Evolutionary conservation across 805 yeast genomes (phyloP).

Genomic region (Lachancea waltii): DNA sequence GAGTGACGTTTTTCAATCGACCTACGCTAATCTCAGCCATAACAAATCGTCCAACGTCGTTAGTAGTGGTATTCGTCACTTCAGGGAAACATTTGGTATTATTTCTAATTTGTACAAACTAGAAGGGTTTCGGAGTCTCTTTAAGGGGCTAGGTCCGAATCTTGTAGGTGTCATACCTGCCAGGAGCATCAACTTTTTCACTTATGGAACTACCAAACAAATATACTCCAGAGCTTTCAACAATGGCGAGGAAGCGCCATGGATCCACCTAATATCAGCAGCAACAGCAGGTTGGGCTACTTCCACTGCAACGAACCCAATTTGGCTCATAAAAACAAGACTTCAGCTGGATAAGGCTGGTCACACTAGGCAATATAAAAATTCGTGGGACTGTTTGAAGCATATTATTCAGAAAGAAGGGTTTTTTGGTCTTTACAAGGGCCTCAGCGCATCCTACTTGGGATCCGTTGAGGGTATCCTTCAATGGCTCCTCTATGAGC

Average conservation of each 20-base stretch:
- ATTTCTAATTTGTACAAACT: slow-evolving; percentile 56
- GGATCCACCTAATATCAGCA: slow-evolving; percentile 83
- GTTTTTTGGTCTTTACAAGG: slow-evolving; percentile 70
- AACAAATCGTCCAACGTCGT: slow-evolving; percentile 29
- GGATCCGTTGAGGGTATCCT: slow-evolving; percentile 90
- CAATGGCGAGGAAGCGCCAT: slow-evolving; percentile 70
- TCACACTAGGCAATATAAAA: slow-evolving; percentile 57
- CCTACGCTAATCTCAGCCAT: slow-evolving; percentile 33
- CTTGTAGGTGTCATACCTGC: slow-evolving; percentile 98
- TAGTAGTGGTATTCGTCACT: slow-evolving; percentile 56
- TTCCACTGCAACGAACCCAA: slow-evolving; percentile 94
- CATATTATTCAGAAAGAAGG: slow-evolving; percentile 76
- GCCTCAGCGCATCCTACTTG: slow-evolving; percentile 88
- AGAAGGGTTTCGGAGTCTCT: slow-evolving; percentile 84
- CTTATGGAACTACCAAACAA: slow-evolving; percentile 91
- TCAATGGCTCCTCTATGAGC: slow-evolving; percentile 96
- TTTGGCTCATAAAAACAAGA: slow-evolving; percentile 94
- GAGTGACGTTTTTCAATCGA: slow-evolving; percentile 67
- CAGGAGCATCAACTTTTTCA: slow-evolving; percentile 90
- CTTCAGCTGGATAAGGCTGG: slow-evolving; percentile 78
- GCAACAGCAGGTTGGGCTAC: slow-evolving; percentile 90
- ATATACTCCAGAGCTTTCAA: slow-evolving; percentile 59
- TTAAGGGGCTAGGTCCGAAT: slow-evolving; percentile 94
- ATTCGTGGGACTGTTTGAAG: slow-evolving; percentile 76
- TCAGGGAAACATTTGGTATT: slow-evolving; percentile 74